These are phyloP conservation scores for Bonia amplexicaulis DNA, from an alignment of 176 grass and related monocot genomes.

Conservation along the genomic window DNA sequence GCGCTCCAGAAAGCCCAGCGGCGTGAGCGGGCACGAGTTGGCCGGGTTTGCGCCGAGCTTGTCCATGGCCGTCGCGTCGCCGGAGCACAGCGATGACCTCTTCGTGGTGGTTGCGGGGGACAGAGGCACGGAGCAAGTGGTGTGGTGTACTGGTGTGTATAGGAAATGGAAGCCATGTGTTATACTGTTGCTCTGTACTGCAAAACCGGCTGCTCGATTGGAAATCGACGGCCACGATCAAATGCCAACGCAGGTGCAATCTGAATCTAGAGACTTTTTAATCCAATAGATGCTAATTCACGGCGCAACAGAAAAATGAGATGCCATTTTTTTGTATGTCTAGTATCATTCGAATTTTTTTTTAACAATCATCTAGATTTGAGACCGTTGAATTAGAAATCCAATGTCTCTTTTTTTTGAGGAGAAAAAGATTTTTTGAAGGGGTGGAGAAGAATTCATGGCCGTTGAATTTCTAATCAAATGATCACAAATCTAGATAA, in stretches of 20 bases:
- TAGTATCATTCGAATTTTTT: no score
- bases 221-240: neutral
- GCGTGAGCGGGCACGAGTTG: constrained; percentile 61
- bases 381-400: no score
- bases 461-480: no score
- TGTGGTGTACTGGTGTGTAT: neutral
- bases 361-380: no score
- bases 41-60: constrained; percentile 43
- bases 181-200: neutral
- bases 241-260: neutral
- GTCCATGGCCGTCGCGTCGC: constrained; percentile 32
- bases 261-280: neutral
- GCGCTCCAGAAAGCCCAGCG: constrained; percentile 65
- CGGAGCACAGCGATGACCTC: neutral
- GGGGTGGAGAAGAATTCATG: no score
- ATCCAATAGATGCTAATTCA: neutral
- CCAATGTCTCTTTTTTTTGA: no score
- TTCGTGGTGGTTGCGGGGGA: neutral
- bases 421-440: no score
- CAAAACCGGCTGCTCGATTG: neutral
- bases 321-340: no score
- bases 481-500: no score
- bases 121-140: neutral
- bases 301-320: neutral
- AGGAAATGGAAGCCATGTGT: neutral